Evolutionary conservation across 2,329 filamentous ascomycete genomes (phyloP), one percentile per base, ranked within the genome.

Genomic region (Cladophialophora carrionii): DNA sequence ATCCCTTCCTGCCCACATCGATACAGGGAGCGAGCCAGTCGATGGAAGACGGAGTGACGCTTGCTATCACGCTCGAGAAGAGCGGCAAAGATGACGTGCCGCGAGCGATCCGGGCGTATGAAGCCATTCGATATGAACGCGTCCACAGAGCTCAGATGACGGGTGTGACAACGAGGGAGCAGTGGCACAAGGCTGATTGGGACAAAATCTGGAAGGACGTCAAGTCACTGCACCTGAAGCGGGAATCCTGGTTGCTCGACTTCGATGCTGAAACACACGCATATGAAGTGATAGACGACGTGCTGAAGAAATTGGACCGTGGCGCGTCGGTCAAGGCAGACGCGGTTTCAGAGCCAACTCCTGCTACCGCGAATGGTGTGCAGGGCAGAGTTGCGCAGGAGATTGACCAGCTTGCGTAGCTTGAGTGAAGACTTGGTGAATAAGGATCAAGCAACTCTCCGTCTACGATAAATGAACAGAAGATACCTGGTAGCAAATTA

Each of bases 1-100:
- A 84, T 66, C 78, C 81, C 0, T 81, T 83, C 70, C 74, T 83
- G 4, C 82, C 82, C 0, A 81, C 80, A 2, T 79, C 78, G 7
- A 79, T 81, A 22, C 79, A 82, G 67, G 81, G 82, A 6, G 82
- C 79, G 0, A 80, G 78, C 22, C 80, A 82, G 71, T 79, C 80
- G 0, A 80, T 84, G 72, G 81, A 84, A 72, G 82, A 84, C 71
- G 82, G 79, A 1, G 78, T 81, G 1, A 79, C 80, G 2, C 69
- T 84, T 3, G 81, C 80, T 3, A 77, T 79, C 1, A 82, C 78
- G 22, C 76, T 83, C 17, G 61, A 72, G 29, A 68, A 73, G 41
- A 68, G 66, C 17, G 70, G 72, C 26, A 70, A 69, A 46, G 59
- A 68, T 2, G 62, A 73, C 60, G 72, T 78, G 0, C 68, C 52